Evolutionary conservation across 2,329 filamentous ascomycete species (phyloP).

Genomic region (Cladobotryum protrusum): DNA sequence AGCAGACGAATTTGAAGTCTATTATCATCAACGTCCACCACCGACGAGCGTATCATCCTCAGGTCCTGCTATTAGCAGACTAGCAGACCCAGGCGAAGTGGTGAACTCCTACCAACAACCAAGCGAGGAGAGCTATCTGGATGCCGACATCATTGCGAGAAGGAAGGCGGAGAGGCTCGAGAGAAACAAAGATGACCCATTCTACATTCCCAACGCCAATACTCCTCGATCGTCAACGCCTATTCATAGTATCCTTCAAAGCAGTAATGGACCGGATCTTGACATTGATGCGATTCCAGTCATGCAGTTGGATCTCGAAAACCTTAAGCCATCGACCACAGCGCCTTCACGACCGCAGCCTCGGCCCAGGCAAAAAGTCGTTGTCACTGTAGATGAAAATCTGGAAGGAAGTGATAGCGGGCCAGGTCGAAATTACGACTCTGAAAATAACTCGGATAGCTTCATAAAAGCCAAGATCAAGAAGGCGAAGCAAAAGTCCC

Average conservation of each 20-base stretch:
- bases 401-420: slow-evolving; percentile 50
- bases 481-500: slow-evolving; percentile 52
- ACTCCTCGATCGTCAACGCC: slow-evolving; percentile 63
- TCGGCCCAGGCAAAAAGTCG: slow-evolving; percentile 52
- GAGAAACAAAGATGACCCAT: slow-evolving; percentile 86
- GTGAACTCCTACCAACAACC: slow-evolving; percentile 53
- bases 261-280: slow-evolving; percentile 67
- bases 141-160: slow-evolving; percentile 66
- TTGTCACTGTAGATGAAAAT: slow-evolving; percentile 69
- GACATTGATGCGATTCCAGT: slow-evolving; percentile 95
- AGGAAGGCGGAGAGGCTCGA: slow-evolving; percentile 72
- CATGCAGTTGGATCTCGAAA: slow-evolving; percentile 79
- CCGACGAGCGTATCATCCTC: slow-evolving; percentile 45
- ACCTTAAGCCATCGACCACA: slow-evolving; percentile 25
- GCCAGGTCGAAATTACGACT: slow-evolving; percentile 44
- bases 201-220: slow-evolving; percentile 68
- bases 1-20: slow-evolving; percentile 61
- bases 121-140: slow-evolving; percentile 59
- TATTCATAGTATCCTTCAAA: slow-evolving; percentile 68
- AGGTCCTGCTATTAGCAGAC: slow-evolving; percentile 47
- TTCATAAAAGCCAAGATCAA: slow-evolving; percentile 42
- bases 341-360: slow-evolving; percentile 29
- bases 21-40: slow-evolving; percentile 54
- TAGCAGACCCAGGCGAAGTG: slow-evolving; percentile 44
- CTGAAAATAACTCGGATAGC: slow-evolving; percentile 45